Conservation (phyloP, 2,329 filamentous ascomycete species). For the Hirsutella thompsonii region DNA sequence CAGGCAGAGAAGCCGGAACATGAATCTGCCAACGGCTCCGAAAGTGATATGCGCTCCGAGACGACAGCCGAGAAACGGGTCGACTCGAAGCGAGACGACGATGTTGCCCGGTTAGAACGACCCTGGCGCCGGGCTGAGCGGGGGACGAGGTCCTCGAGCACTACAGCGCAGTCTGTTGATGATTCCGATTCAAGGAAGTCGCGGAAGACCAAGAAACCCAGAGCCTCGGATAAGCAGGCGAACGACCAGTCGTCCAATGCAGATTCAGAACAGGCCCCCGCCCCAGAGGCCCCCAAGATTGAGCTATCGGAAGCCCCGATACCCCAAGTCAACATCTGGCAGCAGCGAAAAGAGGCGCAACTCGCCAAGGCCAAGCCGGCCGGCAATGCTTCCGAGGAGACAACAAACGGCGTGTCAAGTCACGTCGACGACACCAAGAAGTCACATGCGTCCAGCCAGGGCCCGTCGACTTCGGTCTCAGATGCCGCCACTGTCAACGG, state of each 20-base stretch:
- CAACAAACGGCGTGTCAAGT: constrained; percentile 14
- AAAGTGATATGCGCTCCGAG: constrained; percentile 22
- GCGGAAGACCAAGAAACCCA: constrained; percentile 51
- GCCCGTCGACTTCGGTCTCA: constrained; percentile 7
- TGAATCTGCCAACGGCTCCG: constrained; percentile 21
- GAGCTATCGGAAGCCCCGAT: constrained; percentile 70
- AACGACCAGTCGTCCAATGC: constrained; percentile 37
- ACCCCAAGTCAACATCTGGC: constrained; percentile 81
- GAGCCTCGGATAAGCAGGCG: constrained; percentile 26
- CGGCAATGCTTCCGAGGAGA: constrained; percentile 22
- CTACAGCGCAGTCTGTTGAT: constrained; percentile 53
- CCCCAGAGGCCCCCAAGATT: constrained; percentile 38
- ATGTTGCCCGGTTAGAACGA: constrained; percentile 23
- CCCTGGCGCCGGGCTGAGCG: constrained; percentile 29
- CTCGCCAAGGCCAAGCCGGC: constrained; percentile 36
- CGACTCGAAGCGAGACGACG: constrained; percentile 24
- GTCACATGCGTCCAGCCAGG: constrained; percentile 12
- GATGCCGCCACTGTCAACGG: constrained; percentile 20
- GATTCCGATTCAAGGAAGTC: constrained; percentile 32
- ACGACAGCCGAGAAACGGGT: constrained; percentile 17
- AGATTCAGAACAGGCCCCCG: constrained; percentile 40
- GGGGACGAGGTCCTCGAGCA: constrained; percentile 47
- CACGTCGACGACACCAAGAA: constrained; percentile 31
- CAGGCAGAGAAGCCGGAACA: constrained; percentile 19
- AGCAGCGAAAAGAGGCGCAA: constrained; percentile 57